A percentile compares a stretch with the other conserved stretches of the same genome.
These are phyloP conservation scores for Aspergillus conjunctus DNA, from an alignment of 495 filamentous ascomycete genomes.

Conservation along the genomic window DNA sequence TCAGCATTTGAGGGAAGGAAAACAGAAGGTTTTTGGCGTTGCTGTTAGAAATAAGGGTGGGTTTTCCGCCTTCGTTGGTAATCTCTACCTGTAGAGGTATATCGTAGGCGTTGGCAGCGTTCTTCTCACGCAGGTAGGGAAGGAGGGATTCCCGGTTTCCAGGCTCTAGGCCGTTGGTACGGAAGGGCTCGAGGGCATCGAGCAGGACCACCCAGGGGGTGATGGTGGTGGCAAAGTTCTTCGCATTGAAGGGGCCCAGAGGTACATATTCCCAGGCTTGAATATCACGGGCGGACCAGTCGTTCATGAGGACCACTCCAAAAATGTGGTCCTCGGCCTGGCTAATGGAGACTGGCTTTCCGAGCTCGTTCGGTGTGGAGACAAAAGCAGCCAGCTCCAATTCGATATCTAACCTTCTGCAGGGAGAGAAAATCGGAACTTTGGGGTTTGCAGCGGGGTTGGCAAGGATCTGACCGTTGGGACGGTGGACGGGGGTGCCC, in stretches of 20 bases:
- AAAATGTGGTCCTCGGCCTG: conserved; percentile 80
- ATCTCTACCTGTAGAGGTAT: conserved; percentile 76
- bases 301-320: conserved; percentile 88
- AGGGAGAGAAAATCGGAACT: conserved; percentile 62
- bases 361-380: conserved; percentile 64
- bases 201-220: conserved; percentile 86
- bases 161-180: conserved; percentile 56
- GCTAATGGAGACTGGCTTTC: conserved; percentile 61
- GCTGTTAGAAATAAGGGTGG: conserved; percentile 65
- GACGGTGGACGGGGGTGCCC: conserved; percentile 73
- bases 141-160: conserved; percentile 63
- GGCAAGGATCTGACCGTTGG: conserved; percentile 77
- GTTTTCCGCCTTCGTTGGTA: conserved; percentile 63
- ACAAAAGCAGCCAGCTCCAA: conserved; percentile 87
- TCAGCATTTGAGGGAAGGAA: conserved; percentile 93
- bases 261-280: conserved; percentile 91
- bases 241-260: conserved; percentile 83
- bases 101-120: conserved; percentile 66
- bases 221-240: conserved; percentile 92
- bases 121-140: conserved; percentile 69
- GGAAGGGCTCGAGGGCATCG: conserved; percentile 79
- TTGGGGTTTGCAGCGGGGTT: conserved; percentile 64
- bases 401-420: conserved; percentile 78
- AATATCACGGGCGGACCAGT: conserved; percentile 92
- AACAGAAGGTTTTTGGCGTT: conserved; percentile 76